A percentile compares a stretch with the other conserved stretches of the same genome.
Evolutionary conservation across 2,329 filamentous ascomycete species (phyloP).

Genomic region (Penicillium glabrum): DNA sequence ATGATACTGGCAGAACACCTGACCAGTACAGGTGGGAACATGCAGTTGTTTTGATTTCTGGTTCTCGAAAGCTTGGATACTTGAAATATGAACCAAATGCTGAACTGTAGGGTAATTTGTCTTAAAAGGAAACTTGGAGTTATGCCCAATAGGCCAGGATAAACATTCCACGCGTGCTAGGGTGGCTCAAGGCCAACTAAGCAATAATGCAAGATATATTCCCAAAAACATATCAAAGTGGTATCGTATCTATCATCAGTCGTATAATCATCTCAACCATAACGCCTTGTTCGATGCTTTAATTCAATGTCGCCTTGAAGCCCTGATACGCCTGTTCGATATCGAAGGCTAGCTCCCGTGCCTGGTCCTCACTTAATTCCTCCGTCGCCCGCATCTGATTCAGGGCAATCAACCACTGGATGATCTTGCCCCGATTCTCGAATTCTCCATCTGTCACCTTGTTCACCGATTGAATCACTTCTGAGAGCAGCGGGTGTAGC

Average conservation of each 20-base stretch:
- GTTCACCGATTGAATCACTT: slow-evolving; percentile 96
- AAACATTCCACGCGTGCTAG: too few relatives aligned
- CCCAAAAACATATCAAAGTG: background rate
- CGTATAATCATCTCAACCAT: slow-evolving; percentile 6
- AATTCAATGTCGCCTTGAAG: slow-evolving; percentile 77
- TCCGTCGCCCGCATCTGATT: slow-evolving; percentile 98
- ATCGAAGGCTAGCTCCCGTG: slow-evolving; percentile 84
- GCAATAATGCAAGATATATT: background rate
- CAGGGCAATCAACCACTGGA: slow-evolving; percentile 94
- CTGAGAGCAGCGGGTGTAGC: slow-evolving; percentile 89
- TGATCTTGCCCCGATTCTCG: slow-evolving; percentile 92
- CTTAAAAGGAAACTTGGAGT: too few relatives aligned
- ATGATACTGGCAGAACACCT: background rate
- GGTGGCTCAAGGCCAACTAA: background rate
- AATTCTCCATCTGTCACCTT: slow-evolving; percentile 95
- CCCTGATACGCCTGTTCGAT: slow-evolving; percentile 93
- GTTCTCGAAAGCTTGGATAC: too few relatives aligned
- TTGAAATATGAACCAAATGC: too few relatives aligned
- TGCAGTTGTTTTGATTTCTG: background rate
- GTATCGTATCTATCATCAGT: slow-evolving; percentile 16
- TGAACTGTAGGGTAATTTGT: too few relatives aligned
- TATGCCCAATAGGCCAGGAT: too few relatives aligned
- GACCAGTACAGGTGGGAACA: background rate
- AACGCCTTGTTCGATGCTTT: slow-evolving; percentile 22
- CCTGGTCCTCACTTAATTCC: slow-evolving; percentile 82